Percentiles rank a stretch among this genome's conserved stretches.
Evolutionary conservation across 1,284 basidiomycete species (phyloP).

Genomic region (Phenoliferia sp.): DNA sequence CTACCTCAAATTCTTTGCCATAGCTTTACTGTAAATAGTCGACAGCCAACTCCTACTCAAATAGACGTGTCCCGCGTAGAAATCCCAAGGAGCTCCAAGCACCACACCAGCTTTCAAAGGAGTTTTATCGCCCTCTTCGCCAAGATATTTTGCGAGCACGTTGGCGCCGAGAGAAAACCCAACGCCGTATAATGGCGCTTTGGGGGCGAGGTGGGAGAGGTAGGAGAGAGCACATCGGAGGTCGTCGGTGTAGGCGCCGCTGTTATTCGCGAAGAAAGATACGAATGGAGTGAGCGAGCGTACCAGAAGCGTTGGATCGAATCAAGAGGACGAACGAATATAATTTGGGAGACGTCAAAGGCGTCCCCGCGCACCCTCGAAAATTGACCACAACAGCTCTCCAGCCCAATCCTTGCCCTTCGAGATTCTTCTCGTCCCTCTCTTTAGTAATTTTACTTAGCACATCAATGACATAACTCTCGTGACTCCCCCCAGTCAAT

Average conservation of each 20-base stretch:
- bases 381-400: constrained; percentile 85
- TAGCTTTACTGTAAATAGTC: constrained; percentile 33
- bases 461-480: constrained; percentile 79
- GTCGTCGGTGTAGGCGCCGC: constrained; percentile 27
- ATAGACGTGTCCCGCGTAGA: constrained; percentile 45
- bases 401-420: constrained; percentile 70
- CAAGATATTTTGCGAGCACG: constrained; percentile 84
- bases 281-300: neutral
- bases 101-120: constrained; percentile 71
- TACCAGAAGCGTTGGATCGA: neutral
- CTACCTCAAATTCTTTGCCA: constrained; percentile 36
- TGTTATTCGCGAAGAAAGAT: too few species aligned
- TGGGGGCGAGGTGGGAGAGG: constrained; percentile 67
- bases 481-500: constrained; percentile 55
- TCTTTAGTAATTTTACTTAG: constrained; percentile 62
- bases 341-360: constrained; percentile 31
- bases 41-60: constrained; percentile 26
- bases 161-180: constrained; percentile 94
- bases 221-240: constrained; percentile 74
- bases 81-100: constrained; percentile 77
- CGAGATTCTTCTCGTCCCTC: constrained; percentile 46
- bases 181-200: constrained; percentile 74
- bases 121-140: constrained; percentile 72
- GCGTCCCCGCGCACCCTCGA: constrained; percentile 61
- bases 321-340: neutral